A percentile compares a stretch with the other conserved stretches of the same genome.
Conservation (phyloP, 2,329 filamentous ascomycete species). For the Aspergillus caelatus region DNA sequence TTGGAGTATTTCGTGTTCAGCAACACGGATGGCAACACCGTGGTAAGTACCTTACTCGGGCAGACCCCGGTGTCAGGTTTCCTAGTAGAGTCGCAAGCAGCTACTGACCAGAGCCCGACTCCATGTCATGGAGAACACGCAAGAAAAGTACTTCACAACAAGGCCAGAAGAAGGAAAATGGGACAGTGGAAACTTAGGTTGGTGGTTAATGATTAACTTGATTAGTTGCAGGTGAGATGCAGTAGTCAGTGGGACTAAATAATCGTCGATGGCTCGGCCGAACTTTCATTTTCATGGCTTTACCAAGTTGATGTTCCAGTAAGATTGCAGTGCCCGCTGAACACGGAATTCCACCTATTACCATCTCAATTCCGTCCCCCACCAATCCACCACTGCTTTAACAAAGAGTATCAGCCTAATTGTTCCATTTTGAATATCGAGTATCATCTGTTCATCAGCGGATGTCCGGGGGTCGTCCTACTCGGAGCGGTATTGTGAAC, state of each 20-base stretch:
- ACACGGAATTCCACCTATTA: neutral
- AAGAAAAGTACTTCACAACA: conserved; percentile 1
- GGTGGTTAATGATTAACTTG: conserved; percentile 14
- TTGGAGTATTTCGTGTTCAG: neutral
- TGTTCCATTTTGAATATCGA: neutral
- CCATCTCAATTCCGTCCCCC: neutral
- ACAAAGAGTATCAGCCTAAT: neutral
- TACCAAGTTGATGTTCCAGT: conserved; percentile 2
- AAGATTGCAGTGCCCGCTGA: neutral
- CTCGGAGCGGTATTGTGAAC: neutral
- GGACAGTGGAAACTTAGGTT: conserved; percentile 12
- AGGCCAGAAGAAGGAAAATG: neutral
- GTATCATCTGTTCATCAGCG: neutral
- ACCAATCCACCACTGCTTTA: neutral
- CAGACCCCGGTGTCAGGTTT: neutral
- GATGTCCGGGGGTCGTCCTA: neutral
- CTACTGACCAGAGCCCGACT: neutral
- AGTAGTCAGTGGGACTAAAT: conserved; percentile 16
- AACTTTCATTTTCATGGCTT: conserved; percentile 8
- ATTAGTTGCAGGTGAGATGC: conserved; percentile 15
- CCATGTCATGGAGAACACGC: neutral
- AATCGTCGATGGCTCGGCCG: conserved; percentile 13
- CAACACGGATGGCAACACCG: neutral
- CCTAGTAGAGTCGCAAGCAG: neutral
- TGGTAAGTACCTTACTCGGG: neutral